A percentile compares a stretch with the other conserved stretches of the same genome.
phyloP scores from a whole-genome alignment of 805 yeast species.

The Wickerhamomyces hampshirensis region DNA sequence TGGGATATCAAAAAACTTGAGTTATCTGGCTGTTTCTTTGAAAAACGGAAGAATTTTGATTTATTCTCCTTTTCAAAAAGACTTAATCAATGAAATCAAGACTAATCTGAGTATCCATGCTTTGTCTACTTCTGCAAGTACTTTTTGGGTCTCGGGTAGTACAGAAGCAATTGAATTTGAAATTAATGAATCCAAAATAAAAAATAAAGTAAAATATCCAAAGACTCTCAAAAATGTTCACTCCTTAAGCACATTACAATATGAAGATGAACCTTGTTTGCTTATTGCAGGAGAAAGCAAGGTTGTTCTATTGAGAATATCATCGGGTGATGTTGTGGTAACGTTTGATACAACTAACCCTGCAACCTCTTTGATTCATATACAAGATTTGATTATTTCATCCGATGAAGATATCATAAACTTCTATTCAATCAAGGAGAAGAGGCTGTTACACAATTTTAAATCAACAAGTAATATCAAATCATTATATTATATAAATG shows the following conservation, averaged over 20 bases:
- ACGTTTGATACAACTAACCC: too few relatives aligned
- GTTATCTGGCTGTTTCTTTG: slow-evolving; percentile 30
- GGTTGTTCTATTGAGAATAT: slow-evolving; percentile 6
- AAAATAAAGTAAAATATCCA: slow-evolving; percentile 11
- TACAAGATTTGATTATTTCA: background rate
- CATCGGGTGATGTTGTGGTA: slow-evolving; percentile 5
- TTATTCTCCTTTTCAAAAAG: slow-evolving; percentile 39
- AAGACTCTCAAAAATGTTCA: slow-evolving; percentile 9
- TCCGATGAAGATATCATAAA: background rate
- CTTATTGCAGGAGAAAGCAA: background rate
- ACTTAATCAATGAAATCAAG: slow-evolving; percentile 33
- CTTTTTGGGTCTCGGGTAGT: slow-evolving; percentile 27
- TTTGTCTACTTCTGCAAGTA: slow-evolving; percentile 14
- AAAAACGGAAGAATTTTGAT: slow-evolving; percentile 36
- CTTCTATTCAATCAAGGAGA: background rate
- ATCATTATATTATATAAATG: slow-evolving; percentile 1
- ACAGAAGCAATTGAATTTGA: slow-evolving; percentile 17
- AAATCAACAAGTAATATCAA: background rate
- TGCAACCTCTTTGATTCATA: background rate
- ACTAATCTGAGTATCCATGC: slow-evolving; percentile 20
- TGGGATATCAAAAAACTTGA: slow-evolving; percentile 13
- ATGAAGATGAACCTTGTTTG: background rate
- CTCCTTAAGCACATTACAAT: slow-evolving; percentile 1
- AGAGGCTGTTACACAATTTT: background rate
- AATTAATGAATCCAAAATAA: slow-evolving; percentile 13